These are phyloP conservation scores for Trametes elegans DNA, from an alignment of 768 basidiomycete genomes.

Conservation along the genomic window DNA sequence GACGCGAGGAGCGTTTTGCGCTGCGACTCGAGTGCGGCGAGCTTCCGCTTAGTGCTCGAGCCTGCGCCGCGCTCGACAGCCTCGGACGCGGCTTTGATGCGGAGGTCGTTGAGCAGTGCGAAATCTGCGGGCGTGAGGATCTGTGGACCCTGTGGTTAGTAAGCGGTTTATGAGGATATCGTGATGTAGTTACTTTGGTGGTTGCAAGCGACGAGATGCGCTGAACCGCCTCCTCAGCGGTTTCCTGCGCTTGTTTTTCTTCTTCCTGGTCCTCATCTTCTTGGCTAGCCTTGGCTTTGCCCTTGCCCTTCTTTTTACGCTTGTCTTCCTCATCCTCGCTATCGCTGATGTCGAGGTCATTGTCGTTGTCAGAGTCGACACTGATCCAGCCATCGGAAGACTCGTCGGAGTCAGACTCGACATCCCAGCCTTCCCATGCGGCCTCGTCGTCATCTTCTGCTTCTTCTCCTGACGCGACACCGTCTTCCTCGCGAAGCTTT, in stretches of 20 bases:
- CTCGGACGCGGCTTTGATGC: slow-evolving; percentile 71
- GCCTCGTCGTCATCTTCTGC: slow-evolving; percentile 60
- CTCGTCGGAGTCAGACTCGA: slow-evolving; percentile 65
- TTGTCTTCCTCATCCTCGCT: slow-evolving; percentile 69
- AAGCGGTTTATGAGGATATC: background rate
- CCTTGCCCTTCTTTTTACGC: slow-evolving; percentile 18
- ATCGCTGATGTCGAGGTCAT: slow-evolving; percentile 77
- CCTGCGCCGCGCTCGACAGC: slow-evolving; percentile 71
- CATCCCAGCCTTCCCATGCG: slow-evolving; percentile 89
- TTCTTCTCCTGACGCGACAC: slow-evolving; percentile 43
- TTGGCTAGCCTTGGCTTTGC: slow-evolving; percentile 21
- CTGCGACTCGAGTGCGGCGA: slow-evolving; percentile 72
- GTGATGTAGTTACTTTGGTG: slow-evolving; percentile 57
- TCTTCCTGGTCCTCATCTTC: slow-evolving; percentile 57
- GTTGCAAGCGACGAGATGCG: slow-evolving; percentile 71
- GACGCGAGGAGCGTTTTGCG: slow-evolving; percentile 51
- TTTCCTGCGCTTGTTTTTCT: slow-evolving; percentile 44
- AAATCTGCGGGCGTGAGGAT: slow-evolving; percentile 98
- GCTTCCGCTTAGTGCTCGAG: slow-evolving; percentile 82
- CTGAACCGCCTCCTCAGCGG: slow-evolving; percentile 29
- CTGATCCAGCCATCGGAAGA: slow-evolving; percentile 75
- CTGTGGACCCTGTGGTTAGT: slow-evolving; percentile 37
- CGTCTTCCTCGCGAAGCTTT: slow-evolving; percentile 63
- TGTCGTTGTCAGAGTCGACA: slow-evolving; percentile 66
- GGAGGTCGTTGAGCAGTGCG: slow-evolving; percentile 84